Percentiles rank a stretch among this genome's conserved stretches.
phyloP scores from a whole-genome alignment of 169 alveolate species.

The Babesia ovis region DNA sequence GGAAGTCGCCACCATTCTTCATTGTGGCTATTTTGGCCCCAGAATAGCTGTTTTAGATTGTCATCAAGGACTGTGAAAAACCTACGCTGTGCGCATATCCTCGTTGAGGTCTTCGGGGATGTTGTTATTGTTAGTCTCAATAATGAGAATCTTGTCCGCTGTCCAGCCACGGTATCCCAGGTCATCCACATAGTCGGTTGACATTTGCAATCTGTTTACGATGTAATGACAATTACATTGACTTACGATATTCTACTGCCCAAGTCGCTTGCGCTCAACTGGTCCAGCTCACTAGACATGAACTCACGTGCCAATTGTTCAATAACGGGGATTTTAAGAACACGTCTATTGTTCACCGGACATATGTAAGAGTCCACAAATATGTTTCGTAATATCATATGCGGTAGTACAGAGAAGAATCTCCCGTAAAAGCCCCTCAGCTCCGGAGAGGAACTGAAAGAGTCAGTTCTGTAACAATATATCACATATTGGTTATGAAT shows the following conservation, averaged over 20 bases:
- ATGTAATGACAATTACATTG: neutral
- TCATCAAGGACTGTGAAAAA: neutral
- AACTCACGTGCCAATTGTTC: constrained; percentile 76
- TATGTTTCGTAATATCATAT: constrained; percentile 66
- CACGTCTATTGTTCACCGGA: constrained; percentile 3
- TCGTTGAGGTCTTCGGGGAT: constrained; percentile 59
- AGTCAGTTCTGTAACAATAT: constrained; percentile 64
- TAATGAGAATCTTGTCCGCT: constrained; percentile 44
- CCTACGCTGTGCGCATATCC: constrained; percentile 51
- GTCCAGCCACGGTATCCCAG: constrained; percentile 32
- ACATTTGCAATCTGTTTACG: constrained; percentile 63
- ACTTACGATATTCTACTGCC: constrained; percentile 73
- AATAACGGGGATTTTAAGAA: constrained; percentile 40
- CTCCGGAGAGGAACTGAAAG: constrained; percentile 70
- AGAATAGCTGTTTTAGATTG: constrained; percentile 45
- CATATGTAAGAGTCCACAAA: constrained; percentile 73
- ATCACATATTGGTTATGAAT: neutral
- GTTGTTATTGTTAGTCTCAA: constrained; percentile 71
- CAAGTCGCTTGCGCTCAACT: constrained; percentile 69
- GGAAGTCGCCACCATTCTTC: constrained; percentile 76
- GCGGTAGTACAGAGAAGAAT: constrained; percentile 71
- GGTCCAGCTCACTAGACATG: constrained; percentile 78
- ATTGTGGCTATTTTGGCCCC: constrained; percentile 68
- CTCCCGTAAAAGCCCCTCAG: constrained; percentile 72
- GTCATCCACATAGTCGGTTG: constrained; percentile 58